Evolutionary conservation across 1,284 basidiomycete species (phyloP).

Genomic region (Phellopilus nigrolimitatus): DNA sequence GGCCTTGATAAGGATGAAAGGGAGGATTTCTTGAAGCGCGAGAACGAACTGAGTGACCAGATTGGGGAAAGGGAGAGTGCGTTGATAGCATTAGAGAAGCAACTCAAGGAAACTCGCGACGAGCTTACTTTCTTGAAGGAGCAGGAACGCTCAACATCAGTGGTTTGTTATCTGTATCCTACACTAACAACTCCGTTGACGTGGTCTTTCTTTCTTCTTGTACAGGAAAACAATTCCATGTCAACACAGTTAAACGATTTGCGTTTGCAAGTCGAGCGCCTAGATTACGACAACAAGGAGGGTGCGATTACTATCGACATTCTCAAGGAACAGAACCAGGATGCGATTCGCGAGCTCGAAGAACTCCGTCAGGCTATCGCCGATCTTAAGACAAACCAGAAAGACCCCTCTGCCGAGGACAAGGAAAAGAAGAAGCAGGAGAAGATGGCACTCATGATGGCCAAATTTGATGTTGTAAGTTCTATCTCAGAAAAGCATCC

Average conservation of each 20-base stretch:
- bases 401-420: conserved; percentile 85
- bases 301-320: conserved; percentile 93
- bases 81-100: conserved; percentile 69
- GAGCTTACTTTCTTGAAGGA: conserved; percentile 88
- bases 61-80: conserved; percentile 89
- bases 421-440: conserved; percentile 99
- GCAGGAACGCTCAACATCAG: conserved; percentile 59
- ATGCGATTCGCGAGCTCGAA: conserved; percentile 85
- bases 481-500: conserved; percentile 18
- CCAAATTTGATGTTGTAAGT: conserved; percentile 90
- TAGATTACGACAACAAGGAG: conserved; percentile 97
- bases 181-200: neutral
- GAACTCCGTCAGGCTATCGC: conserved; percentile 81
- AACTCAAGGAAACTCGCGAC: conserved; percentile 81
- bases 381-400: conserved; percentile 78
- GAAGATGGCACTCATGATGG: conserved; percentile 99
- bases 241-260: conserved; percentile 89
- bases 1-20: conserved; percentile 94
- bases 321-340: conserved; percentile 91
- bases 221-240: conserved; percentile 88
- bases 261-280: conserved; percentile 84
- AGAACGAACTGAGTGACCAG: conserved; percentile 95
- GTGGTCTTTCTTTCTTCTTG: conserved; percentile 1
- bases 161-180: conserved; percentile 3
- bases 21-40: conserved; percentile 93